These are phyloP conservation scores for Magnaporthiopsis rhizophila DNA, from an alignment of 2,329 filamentous ascomycete species.

Conservation along the genomic window DNA sequence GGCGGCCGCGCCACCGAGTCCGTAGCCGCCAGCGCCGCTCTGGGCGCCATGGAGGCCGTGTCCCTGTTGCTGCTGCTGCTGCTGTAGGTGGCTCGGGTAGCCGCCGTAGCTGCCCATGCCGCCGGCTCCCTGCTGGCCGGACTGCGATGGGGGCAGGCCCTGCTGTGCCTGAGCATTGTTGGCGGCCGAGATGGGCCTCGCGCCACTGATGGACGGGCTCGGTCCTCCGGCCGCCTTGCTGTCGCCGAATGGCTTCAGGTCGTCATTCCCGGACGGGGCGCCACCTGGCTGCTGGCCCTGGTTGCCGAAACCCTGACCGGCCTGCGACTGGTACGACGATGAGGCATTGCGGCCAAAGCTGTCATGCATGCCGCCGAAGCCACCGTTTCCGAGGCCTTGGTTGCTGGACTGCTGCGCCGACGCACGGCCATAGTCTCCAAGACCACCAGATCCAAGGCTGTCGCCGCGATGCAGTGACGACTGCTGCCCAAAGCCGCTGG, in stretches of 20 bases:
- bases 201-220: constrained; percentile 46
- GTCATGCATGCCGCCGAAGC: constrained; percentile 47
- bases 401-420: constrained; percentile 42
- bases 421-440: constrained; percentile 46
- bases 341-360: constrained; percentile 41
- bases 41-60: constrained; percentile 38
- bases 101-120: constrained; percentile 44
- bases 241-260: constrained; percentile 53
- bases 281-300: constrained; percentile 37
- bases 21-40: constrained; percentile 38
- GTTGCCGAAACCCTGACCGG: constrained; percentile 44
- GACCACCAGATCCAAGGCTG: constrained; percentile 40
- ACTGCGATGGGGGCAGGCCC: constrained; percentile 48
- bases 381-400: constrained; percentile 39
- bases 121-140: constrained; percentile 36
- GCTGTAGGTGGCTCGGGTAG: constrained; percentile 47
- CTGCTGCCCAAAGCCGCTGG: constrained; percentile 44
- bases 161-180: constrained; percentile 44
- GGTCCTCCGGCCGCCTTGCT: constrained; percentile 45
- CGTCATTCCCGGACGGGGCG: constrained; percentile 37
- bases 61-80: constrained; percentile 10
- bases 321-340: constrained; percentile 47
- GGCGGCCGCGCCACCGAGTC: constrained; percentile 38
- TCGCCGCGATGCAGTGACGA: constrained; percentile 45
- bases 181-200: constrained; percentile 50